phyloP scores from a whole-genome alignment of 2,329 filamentous ascomycete genomes.

The Torrubiellomyces zombiae region DNA sequence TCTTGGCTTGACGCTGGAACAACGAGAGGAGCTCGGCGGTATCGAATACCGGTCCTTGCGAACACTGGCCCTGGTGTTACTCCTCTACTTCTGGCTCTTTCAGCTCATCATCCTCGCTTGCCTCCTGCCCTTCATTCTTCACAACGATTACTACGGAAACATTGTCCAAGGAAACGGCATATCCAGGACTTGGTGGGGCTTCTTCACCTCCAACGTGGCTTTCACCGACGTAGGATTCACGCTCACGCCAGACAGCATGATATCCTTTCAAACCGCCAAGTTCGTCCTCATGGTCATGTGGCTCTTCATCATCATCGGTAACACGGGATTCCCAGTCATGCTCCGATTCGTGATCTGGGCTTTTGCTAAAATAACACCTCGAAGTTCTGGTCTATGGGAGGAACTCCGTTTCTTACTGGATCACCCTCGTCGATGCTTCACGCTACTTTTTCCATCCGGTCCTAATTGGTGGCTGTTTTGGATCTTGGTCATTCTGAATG shows the following conservation, averaged over 20 bases:
- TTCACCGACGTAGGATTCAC: conserved; percentile 96
- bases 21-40: conserved; percentile 86
- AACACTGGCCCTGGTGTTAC: conserved; percentile 62
- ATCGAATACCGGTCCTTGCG: conserved; percentile 93
- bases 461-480: conserved; percentile 95
- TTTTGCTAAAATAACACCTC: conserved; percentile 47
- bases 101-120: conserved; percentile 59
- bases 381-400: conserved; percentile 61
- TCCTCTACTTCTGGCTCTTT: conserved; percentile 70
- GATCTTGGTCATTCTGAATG: conserved; percentile 68
- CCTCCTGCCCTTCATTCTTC: conserved; percentile 65
- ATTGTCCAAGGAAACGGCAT: conserved; percentile 47
- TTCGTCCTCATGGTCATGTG: conserved; percentile 62
- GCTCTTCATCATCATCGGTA: conserved; percentile 85
- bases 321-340: conserved; percentile 91
- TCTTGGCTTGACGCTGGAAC: conserved; percentile 70
- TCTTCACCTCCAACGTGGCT: conserved; percentile 74
- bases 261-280: conserved; percentile 63
- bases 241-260: conserved; percentile 85
- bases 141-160: conserved; percentile 41
- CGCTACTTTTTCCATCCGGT: conserved; percentile 72
- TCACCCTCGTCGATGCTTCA: conserved; percentile 92
- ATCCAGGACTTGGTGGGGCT: conserved; percentile 71
- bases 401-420: conserved; percentile 82
- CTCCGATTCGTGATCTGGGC: conserved; percentile 86